phyloP scores from a whole-genome alignment of 176 grass and related monocot genomes.

The Zoysia japonica region DNA sequence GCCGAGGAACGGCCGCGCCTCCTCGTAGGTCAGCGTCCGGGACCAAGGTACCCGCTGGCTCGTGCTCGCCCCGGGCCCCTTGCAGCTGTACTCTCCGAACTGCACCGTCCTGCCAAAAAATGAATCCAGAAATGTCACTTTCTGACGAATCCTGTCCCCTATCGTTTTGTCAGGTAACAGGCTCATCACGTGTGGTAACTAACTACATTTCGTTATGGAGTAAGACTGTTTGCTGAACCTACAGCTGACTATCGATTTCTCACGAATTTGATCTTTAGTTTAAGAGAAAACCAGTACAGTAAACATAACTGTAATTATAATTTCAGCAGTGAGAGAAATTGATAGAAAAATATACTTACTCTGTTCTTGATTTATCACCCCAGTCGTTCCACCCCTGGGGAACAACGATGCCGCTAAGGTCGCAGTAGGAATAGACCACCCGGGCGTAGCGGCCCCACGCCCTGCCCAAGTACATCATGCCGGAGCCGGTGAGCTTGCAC shows the following conservation, averaged over 20 bases:
- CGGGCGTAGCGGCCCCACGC: slow-evolving; percentile 82
- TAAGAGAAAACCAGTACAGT: background rate
- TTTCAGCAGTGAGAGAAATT: background rate
- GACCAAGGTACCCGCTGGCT: slow-evolving; percentile 67
- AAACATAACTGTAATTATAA: background rate
- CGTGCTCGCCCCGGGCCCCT: slow-evolving; percentile 65
- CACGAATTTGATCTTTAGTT: background rate
- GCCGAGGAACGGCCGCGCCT: slow-evolving; percentile 73
- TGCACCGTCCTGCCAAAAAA: slow-evolving; percentile 61
- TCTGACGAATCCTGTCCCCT: background rate
- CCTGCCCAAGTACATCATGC: slow-evolving; percentile 77
- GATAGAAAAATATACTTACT: slow-evolving; percentile 18
- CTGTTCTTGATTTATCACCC: slow-evolving; percentile 74
- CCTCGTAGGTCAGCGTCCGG: slow-evolving; percentile 68
- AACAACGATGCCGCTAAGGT: slow-evolving; percentile 69
- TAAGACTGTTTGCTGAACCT: slow-evolving; percentile 38
- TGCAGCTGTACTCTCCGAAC: slow-evolving; percentile 84
- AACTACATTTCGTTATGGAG: slow-evolving; percentile 7
- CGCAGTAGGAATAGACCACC: slow-evolving; percentile 80
- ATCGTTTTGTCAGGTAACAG: slow-evolving; percentile 12
- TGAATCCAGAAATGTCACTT: slow-evolving; percentile 7
- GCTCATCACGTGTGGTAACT: slow-evolving; percentile 25
- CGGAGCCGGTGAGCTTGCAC: slow-evolving; percentile 78
- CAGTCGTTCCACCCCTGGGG: slow-evolving; percentile 93
- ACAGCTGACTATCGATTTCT: background rate